Base-by-base conservation (phyloP, 257 asterid genomes). In the Lycium ferocissimum region DNA sequence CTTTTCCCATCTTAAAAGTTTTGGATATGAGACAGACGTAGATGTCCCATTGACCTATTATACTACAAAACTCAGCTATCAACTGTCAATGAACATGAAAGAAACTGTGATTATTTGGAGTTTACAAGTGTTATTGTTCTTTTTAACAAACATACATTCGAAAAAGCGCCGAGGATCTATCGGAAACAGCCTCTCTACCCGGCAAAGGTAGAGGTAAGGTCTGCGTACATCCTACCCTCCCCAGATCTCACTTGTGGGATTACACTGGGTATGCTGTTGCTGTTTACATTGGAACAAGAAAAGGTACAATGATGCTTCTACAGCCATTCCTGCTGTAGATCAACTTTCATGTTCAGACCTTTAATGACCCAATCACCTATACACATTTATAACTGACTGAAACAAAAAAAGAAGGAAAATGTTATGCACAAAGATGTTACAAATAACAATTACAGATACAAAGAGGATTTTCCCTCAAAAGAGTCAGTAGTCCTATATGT, bases 361-460 rank as follows among this genome's bases (percentile, higher is more conserved):
- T 62, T 81, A 81, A 81, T 54, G 78, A 53, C 86, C 67, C 72
- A 75, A 63, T 57, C 75, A 58, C 70, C 90, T 88, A 86, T 88
- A 47, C 82, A 86, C 90, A 88, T 75, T 73, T 69, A 35, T 13
- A 66, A 14, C 63, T 43, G 47, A 79, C 40, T 8, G 38, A 54
- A 37, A 38, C 15, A 59, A 38, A 35, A 38, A 2, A 35, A 6
- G 37, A 58, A 66, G 12, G 59, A 58, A 83, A 83, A 63, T 9
- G 33, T 62, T 85, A 89, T 89, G 87, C 87, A 89, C 91, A 88
- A 33, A 78, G 71, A 87, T 10, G 84, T 26, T 26, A 76, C 72
- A 78, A 2, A 83, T 40, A 63, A 61, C 83, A 63, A 53, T 57
- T 45, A 53, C 49, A 87, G 72, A 81, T 84, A 57, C 69, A 59